A percentile compares a stretch with the other conserved stretches of the same genome.
Evolutionary conservation across 441 rosid genomes (phyloP).

Genomic region (Gossypium gossypioides): DNA sequence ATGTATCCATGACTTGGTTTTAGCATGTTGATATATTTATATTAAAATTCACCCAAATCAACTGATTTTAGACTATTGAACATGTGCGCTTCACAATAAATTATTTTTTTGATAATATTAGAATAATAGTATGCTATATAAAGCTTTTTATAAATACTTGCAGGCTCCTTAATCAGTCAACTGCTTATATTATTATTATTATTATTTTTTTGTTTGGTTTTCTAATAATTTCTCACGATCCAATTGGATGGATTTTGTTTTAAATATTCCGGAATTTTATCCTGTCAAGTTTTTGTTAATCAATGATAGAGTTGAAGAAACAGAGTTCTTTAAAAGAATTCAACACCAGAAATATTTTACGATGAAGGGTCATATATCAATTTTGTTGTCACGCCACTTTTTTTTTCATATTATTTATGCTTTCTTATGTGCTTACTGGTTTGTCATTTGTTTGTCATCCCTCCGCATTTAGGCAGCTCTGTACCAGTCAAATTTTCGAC

Average conservation of each 20-base stretch:
- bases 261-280: background rate
- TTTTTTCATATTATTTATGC: background rate
- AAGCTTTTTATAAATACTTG: background rate
- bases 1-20: slow-evolving; percentile 3
- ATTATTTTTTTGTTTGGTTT: background rate
- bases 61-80: background rate
- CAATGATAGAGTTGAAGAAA: slow-evolving; percentile 1
- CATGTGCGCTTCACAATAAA: background rate
- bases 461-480: slow-evolving; percentile 68
- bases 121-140: background rate
- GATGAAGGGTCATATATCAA: background rate
- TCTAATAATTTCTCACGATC: background rate
- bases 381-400: background rate
- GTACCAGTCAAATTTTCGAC: slow-evolving; percentile 88
- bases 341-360: background rate
- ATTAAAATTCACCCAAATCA: background rate
- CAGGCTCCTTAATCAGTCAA: background rate
- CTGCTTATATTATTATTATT: slow-evolving; percentile 1
- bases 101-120: background rate
- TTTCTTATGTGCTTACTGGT: slow-evolving; percentile 1
- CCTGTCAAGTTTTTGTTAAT: slow-evolving; percentile 1
- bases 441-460: slow-evolving; percentile 4
- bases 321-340: slow-evolving; percentile 4
- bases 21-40: background rate
- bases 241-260: background rate